Conservation (phyloP, 1,284 basidiomycete species). For the Cutaneotrichosporon sp. region DNA sequence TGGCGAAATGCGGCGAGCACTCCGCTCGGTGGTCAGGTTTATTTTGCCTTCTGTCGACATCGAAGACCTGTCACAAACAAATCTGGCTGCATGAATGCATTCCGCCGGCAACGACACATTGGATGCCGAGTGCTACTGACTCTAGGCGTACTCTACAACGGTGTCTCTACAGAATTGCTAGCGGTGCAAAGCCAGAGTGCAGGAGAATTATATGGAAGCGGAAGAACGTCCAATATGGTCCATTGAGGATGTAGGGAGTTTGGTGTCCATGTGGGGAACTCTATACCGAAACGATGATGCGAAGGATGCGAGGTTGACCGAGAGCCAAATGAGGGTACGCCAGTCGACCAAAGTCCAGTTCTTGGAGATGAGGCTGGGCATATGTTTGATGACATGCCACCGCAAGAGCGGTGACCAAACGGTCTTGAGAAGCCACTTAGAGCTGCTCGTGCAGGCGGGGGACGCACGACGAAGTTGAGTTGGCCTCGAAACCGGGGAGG, state of each 20-base stretch:
- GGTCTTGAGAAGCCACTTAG: background rate
- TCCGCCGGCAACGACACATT: slow-evolving; percentile 1
- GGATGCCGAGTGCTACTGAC: background rate
- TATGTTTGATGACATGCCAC: background rate
- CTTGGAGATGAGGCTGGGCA: background rate
- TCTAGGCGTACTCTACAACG: background rate
- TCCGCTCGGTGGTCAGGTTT: too few species aligned
- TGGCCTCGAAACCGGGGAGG: slow-evolving; percentile 7
- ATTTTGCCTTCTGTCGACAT: too few species aligned
- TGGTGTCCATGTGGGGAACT: background rate
- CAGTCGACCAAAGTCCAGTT: background rate
- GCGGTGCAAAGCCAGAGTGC: background rate
- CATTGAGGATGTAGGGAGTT: background rate
- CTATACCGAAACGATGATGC: slow-evolving; percentile 2
- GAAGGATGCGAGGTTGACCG: background rate
- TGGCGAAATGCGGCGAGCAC: too few species aligned
- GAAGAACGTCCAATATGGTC: slow-evolving; percentile 3
- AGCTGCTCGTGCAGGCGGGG: background rate
- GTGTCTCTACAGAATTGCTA: background rate
- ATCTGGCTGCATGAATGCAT: too few species aligned
- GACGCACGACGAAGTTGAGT: background rate
- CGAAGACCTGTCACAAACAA: too few species aligned
- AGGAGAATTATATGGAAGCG: slow-evolving; percentile 1
- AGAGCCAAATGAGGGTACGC: background rate
- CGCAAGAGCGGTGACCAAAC: background rate